Percentiles rank a stretch among this genome's conserved stretches.
phyloP scores from a whole-genome alignment of 371 early-diverging fungal genomes.

The Mucor racemosus region DNA sequence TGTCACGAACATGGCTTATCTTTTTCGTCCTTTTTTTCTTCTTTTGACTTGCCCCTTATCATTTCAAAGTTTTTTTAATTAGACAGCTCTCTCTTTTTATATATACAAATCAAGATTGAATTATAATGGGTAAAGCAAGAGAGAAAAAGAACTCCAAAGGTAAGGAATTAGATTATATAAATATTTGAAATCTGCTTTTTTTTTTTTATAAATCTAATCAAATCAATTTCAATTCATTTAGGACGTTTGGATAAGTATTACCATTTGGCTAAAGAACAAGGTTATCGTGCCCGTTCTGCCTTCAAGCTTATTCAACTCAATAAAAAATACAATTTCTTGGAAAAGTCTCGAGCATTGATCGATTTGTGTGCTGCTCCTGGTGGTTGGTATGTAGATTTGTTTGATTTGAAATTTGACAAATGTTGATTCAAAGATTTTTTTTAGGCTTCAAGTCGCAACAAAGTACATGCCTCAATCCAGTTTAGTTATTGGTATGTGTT shows the following conservation, averaged over 20 bases:
- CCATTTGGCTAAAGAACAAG: conserved; percentile 99
- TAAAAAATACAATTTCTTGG: conserved; percentile 97
- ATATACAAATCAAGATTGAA: not conserved
- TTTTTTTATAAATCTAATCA: too few species aligned
- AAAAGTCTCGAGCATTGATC: conserved; percentile 88
- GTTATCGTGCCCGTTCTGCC: conserved; percentile 99
- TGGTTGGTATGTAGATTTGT: conserved; percentile 81
- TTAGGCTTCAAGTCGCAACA: conserved; percentile 90
- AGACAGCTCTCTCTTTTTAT: not conserved
- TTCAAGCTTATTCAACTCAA: conserved; percentile 99
- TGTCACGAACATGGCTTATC: conserved; percentile 6
- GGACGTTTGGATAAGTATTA: conserved; percentile 99
- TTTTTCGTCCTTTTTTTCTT: not conserved
- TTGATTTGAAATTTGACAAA: conserved; percentile 12
- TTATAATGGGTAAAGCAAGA: conserved; percentile 50
- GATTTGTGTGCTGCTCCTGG: conserved; percentile 99
- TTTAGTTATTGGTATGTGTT: conserved; percentile 82
- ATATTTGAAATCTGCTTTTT: not conserved
- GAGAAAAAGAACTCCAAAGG: conserved; percentile 57
- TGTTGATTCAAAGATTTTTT: not conserved
- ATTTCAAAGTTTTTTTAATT: conserved; percentile 5
- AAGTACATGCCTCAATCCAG: conserved; percentile 96
- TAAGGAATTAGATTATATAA: conserved; percentile 14
- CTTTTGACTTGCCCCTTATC: not conserved
- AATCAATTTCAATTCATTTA: conserved; percentile 9